phyloP scores from a whole-genome alignment of 1,284 basidiomycete genomes.

The Papiliotrema laurentii region DNA sequence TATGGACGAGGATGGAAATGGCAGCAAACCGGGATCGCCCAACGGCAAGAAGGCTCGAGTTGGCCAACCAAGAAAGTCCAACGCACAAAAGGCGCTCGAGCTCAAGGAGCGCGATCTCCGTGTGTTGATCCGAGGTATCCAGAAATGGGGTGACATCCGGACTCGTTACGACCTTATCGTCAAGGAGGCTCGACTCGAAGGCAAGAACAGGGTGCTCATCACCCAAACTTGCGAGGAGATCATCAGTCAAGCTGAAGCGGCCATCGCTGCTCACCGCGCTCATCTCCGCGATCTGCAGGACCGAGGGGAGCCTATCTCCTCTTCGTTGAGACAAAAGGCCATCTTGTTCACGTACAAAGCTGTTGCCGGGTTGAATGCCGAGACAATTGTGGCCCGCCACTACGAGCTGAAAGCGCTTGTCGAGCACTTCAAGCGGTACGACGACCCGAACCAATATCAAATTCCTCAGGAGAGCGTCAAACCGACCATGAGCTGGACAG shows the following conservation, averaged over 20 bases:
- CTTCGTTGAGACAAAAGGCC: slow-evolving; percentile 62
- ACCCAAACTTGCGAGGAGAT: slow-evolving; percentile 90
- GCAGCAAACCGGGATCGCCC: slow-evolving; percentile 50
- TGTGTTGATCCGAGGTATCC: slow-evolving; percentile 88
- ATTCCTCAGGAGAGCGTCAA: slow-evolving; percentile 83
- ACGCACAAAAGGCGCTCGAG: slow-evolving; percentile 89
- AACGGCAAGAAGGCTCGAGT: slow-evolving; percentile 37
- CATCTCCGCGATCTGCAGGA: slow-evolving; percentile 70
- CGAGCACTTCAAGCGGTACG: slow-evolving; percentile 62
- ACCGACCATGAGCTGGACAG: slow-evolving; percentile 92
- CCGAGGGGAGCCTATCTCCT: slow-evolving; percentile 68
- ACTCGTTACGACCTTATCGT: slow-evolving; percentile 93
- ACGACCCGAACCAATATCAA: slow-evolving; percentile 80
- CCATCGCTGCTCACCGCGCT: slow-evolving; percentile 77
- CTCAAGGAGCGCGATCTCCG: slow-evolving; percentile 96
- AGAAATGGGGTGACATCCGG: slow-evolving; percentile 96
- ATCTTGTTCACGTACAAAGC: slow-evolving; percentile 86
- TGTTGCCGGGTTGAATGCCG: slow-evolving; percentile 93
- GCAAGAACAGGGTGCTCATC: slow-evolving; percentile 92
- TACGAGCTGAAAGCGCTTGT: slow-evolving; percentile 86
- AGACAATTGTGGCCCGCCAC: slow-evolving; percentile 86
- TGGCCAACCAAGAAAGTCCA: slow-evolving; percentile 51
- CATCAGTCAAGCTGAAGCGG: slow-evolving; percentile 75
- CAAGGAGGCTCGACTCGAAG: slow-evolving; percentile 82
- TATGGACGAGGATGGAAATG: slow-evolving; percentile 60